These are phyloP conservation scores for Mycogone perniciosa DNA, from an alignment of 2,329 filamentous ascomycete species.

Conservation along the genomic window DNA sequence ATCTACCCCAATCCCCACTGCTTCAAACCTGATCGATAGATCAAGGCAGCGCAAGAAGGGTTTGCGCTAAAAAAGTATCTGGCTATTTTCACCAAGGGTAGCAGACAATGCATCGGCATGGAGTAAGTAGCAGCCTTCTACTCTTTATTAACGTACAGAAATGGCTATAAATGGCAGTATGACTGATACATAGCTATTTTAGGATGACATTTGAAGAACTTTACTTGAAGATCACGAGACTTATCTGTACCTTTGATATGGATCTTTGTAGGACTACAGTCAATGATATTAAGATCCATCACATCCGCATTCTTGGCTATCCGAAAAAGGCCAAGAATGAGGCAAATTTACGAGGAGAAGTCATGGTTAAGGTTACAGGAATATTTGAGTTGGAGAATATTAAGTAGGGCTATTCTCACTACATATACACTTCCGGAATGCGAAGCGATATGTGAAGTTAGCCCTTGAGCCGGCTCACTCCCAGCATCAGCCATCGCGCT, in stretches of 20 bases:
- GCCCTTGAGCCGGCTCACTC: too few relatives aligned
- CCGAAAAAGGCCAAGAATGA: constrained; percentile 8
- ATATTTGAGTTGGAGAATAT: constrained; percentile 43
- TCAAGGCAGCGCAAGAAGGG: constrained; percentile 14
- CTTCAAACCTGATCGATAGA: constrained; percentile 24
- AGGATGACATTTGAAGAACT: constrained; percentile 15
- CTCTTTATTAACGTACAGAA: background rate
- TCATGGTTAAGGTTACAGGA: constrained; percentile 12
- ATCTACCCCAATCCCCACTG: constrained; percentile 21
- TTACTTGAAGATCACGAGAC: constrained; percentile 13
- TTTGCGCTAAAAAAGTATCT: constrained; percentile 13
- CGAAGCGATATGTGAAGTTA: too few relatives aligned
- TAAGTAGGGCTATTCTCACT: too few relatives aligned
- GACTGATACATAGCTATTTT: background rate
- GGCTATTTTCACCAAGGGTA: constrained; percentile 16
- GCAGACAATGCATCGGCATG: constrained; percentile 18
- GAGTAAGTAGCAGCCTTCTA: constrained; percentile 13
- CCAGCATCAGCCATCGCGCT: too few relatives aligned
- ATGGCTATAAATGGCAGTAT: background rate
- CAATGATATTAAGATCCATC: constrained; percentile 8
- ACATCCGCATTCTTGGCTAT: constrained; percentile 12
- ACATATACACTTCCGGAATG: too few relatives aligned
- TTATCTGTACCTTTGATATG: constrained; percentile 16
- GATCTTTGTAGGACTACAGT: constrained; percentile 15
- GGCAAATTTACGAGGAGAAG: constrained; percentile 2